phyloP scores from a whole-genome alignment of 441 rosid species.

The Pelargonium cotyledonis region DNA sequence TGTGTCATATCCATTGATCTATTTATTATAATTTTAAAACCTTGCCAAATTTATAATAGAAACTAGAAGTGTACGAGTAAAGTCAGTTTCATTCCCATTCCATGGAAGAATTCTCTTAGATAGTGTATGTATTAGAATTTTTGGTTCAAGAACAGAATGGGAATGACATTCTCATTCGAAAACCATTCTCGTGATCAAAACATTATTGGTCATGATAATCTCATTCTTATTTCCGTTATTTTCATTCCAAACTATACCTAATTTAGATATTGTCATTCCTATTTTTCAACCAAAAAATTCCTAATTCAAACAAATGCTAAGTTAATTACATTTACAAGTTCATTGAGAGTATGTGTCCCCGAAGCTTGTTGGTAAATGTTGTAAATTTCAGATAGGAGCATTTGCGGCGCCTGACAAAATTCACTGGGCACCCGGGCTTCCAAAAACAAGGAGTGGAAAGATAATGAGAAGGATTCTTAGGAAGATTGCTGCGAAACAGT shows the following conservation, averaged over 20 bases:
- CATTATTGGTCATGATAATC: no score
- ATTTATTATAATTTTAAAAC: background rate
- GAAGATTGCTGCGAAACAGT: constrained; percentile 82
- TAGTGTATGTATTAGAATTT: background rate
- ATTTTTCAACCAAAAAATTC: no score
- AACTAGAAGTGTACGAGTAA: no score
- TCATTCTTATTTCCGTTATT: no score
- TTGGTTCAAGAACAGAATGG: no score
- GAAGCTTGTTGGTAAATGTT: background rate
- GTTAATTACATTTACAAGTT: no score
- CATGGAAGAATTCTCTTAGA: background rate
- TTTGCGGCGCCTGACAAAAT: constrained; percentile 91
- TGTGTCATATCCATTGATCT: constrained; percentile 12
- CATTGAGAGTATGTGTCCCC: background rate
- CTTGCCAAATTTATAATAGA: background rate
- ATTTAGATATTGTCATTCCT: no score
- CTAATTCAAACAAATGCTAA: no score
- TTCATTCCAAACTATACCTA: no score
- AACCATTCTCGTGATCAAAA: no score
- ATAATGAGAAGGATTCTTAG: constrained; percentile 91
- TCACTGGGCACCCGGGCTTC: constrained; percentile 93
- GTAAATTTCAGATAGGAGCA: constrained; percentile 66
- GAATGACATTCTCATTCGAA: no score
- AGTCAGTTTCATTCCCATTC: background rate
- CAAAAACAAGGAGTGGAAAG: constrained; percentile 94